Evolutionary conservation across 192 early-diverging fungal genomes (phyloP), one percentile per base, ranked within the genome.

Genomic region (Backusella circina): DNA sequence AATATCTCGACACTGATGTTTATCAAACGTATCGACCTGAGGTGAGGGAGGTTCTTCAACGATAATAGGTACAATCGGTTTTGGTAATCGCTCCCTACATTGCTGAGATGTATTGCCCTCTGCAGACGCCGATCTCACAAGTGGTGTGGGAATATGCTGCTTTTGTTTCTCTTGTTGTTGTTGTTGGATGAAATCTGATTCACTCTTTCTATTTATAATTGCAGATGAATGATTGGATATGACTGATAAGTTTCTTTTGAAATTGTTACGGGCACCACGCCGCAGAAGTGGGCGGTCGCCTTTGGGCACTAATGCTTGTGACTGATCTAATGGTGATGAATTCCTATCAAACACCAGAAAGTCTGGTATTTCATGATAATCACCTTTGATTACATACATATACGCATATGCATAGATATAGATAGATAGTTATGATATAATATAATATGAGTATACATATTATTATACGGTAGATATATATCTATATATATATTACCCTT

Each of bases 201-300:
- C 69, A n/a, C 70, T 64, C 57, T 67, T 38, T 41, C 70, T 41
- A 76, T 39, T 70, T 28, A 61, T 68, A 31, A 44, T 57, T 50
- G n/a, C 38, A 28, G 31, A 38, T 21, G 50, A 70, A 12, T 61
- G 54, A 61, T 28, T 26, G 54, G 44, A 41, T 32, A 21, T 77
- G n/a, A 73, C 57, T 23, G 83, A 77, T 8, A 85, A 85, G 70
- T 88, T 86, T 36, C 87, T 71, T 21, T 86, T 85, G 39, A 88
- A 81, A 36, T 86, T 88, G 32, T 84, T 88, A 23, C 87, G 79
- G 5, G 87, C 87, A 12, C 83, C 82, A 65, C 85, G 68, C 41
- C 85, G 38, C 37, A 86, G 61, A 13, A 86, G 72, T 7, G 85
- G 80, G 5, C 82, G 57, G 6, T 80, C 83, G 0, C 80, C 78